Percentiles rank a stretch among this genome's conserved stretches.
Conservation (phyloP, 176 grass and related monocot species). For the Bothriochloa decipiens region DNA sequence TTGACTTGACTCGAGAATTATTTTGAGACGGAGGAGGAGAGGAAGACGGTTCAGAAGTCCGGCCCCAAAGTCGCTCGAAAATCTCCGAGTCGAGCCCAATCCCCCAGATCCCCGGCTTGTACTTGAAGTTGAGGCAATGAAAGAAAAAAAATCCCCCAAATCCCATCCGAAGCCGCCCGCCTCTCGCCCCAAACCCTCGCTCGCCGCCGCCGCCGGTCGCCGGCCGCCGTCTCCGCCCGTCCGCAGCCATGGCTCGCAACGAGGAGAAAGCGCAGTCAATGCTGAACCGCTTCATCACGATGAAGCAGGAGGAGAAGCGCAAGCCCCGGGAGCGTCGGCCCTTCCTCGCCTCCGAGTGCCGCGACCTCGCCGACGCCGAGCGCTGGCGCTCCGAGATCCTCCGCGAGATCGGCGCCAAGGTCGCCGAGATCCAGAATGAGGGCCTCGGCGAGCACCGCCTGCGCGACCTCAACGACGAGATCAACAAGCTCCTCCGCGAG, state of each 20-base stretch:
- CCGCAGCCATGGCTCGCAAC: slow-evolving; percentile 80
- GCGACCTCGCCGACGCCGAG: slow-evolving; percentile 91
- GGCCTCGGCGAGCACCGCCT: slow-evolving; percentile 95
- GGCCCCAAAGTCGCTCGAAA: background rate
- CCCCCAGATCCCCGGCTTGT: slow-evolving; percentile 6
- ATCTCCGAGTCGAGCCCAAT: background rate
- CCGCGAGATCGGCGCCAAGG: slow-evolving; percentile 95
- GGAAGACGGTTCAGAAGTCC: too few relatives aligned
- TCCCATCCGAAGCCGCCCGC: background rate
- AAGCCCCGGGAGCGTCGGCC: slow-evolving; percentile 95
- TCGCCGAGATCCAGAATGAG: slow-evolving; percentile 97
- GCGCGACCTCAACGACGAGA: slow-evolving; percentile 99
- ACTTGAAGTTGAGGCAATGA: too few relatives aligned
- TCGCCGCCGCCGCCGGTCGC: slow-evolving; percentile 13
- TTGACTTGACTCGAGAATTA: too few relatives aligned
- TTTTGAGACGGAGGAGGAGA: too few relatives aligned
- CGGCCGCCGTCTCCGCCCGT: background rate
- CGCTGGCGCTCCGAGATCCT: slow-evolving; percentile 95
- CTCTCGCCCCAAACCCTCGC: slow-evolving; percentile 40
- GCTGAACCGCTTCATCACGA: slow-evolving; percentile 95
- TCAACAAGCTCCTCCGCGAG: slow-evolving; percentile 98
- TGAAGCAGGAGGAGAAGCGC: slow-evolving; percentile 99
- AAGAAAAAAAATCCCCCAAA: background rate
- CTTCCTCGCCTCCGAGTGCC: slow-evolving; percentile 93
- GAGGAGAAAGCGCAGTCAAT: slow-evolving; percentile 99